A percentile compares a stretch with the other conserved stretches of the same genome.
These are phyloP conservation scores for Fagopyrum tataricum DNA, from an alignment of 148 eudicot species.

Conservation along the genomic window DNA sequence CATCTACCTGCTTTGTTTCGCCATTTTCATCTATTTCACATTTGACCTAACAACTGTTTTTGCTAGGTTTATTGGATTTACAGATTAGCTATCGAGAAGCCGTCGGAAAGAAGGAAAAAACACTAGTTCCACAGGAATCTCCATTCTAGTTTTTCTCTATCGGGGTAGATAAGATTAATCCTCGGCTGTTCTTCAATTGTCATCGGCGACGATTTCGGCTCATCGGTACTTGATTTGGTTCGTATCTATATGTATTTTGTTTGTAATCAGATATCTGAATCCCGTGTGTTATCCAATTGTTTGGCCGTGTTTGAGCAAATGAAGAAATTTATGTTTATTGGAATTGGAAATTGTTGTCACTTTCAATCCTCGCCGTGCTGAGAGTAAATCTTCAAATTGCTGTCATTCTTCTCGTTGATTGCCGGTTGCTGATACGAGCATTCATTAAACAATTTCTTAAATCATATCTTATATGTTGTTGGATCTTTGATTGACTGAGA, in stretches of 20 bases:
- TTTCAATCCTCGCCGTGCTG: background rate
- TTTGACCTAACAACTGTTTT: background rate
- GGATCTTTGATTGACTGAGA: background rate
- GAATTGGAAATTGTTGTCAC: background rate
- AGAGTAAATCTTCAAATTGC: background rate
- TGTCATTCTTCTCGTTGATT: background rate
- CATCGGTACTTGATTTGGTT: background rate
- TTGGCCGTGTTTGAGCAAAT: background rate
- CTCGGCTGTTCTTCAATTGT: background rate
- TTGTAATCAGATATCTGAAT: background rate
- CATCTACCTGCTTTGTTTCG: background rate
- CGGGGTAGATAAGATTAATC: background rate
- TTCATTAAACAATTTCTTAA: background rate
- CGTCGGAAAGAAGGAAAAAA: conserved; percentile 33
- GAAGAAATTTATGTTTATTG: background rate
- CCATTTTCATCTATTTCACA: background rate
- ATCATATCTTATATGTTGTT: background rate
- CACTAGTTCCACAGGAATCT: conserved; percentile 24
- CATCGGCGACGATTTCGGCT: background rate
- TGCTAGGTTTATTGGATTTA: conserved; percentile 62
- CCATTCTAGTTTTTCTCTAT: conserved; percentile 11
- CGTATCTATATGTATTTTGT: background rate
- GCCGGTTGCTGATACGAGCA: background rate
- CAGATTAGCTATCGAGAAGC: conserved; percentile 62
- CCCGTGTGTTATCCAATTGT: background rate